These are phyloP conservation scores for Hanseniaspora occidentalis DNA, from an alignment of 805 yeast species.

Conservation along the genomic window DNA sequence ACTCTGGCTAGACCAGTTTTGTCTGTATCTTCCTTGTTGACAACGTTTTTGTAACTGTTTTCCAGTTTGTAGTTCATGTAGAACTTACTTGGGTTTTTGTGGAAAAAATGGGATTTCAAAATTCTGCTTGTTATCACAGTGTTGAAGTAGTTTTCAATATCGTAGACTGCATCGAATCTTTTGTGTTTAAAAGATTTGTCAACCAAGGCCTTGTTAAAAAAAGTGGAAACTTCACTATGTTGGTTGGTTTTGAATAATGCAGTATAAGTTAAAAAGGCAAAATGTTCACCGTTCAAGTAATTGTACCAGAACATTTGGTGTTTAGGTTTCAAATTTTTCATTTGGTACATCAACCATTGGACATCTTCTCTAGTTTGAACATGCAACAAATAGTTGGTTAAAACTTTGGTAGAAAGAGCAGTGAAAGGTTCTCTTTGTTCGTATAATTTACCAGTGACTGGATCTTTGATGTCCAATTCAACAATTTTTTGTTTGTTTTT, in stretches of 20 bases:
- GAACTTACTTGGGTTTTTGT: background rate
- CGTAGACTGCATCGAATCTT: background rate
- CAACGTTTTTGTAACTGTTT: background rate
- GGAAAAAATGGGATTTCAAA: background rate
- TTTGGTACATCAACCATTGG: conserved; percentile 4
- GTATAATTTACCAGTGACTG: conserved; percentile 21
- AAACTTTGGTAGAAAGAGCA: conserved; percentile 18
- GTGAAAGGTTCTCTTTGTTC: conserved; percentile 23
- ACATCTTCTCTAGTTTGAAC: conserved; percentile 12
- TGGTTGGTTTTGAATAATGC: background rate
- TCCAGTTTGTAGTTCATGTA: background rate
- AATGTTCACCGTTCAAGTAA: background rate
- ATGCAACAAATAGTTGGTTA: conserved; percentile 17
- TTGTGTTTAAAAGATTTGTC: background rate
- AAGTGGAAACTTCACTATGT: background rate
- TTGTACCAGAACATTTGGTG: background rate
- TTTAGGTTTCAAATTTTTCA: background rate
- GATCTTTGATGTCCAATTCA: conserved; percentile 29
- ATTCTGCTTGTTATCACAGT: background rate
- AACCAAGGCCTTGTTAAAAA: background rate
- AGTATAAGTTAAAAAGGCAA: background rate
- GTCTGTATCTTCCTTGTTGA: conserved; percentile 5
- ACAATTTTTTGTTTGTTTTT: conserved; percentile 27
- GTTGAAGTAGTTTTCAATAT: background rate
- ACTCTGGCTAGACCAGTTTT: conserved; percentile 16